phyloP scores from a whole-genome alignment of 495 filamentous ascomycete genomes.

The Tuber borchii region DNA sequence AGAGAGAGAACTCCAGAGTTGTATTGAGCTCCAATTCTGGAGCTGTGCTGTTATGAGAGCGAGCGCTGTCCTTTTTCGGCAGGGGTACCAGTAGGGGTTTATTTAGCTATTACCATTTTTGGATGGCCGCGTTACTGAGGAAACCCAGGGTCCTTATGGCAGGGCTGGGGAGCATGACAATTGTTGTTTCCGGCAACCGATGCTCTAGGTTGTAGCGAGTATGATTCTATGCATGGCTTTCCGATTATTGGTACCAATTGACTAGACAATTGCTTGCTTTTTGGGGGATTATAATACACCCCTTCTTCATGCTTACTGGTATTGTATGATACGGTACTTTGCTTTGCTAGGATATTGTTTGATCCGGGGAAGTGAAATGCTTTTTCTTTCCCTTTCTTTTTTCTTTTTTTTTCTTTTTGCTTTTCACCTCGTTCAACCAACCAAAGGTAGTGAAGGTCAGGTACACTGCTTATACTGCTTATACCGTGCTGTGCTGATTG shows the following conservation, averaged over 20 bases:
- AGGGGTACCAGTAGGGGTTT: not conserved
- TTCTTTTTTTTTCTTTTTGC: not conserved
- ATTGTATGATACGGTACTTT: not conserved
- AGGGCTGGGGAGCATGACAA: no score
- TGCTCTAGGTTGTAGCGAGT: not conserved
- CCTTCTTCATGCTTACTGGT: not conserved
- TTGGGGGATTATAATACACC: not conserved
- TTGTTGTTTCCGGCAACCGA: not conserved
- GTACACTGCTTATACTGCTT: not conserved
- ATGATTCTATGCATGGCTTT: not conserved
- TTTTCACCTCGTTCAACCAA: not conserved
- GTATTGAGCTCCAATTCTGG: not conserved
- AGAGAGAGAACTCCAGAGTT: not conserved
- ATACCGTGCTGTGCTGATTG: not conserved
- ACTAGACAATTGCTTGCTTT: not conserved
- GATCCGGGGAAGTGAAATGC: not conserved
- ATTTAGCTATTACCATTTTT: not conserved
- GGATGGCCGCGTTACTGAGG: slow-evolving; percentile 1
- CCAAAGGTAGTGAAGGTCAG: not conserved
- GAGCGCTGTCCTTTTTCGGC: not conserved
- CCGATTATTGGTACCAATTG: not conserved
- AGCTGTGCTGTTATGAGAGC: not conserved
- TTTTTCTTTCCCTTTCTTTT: not conserved
- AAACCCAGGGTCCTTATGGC: not conserved
- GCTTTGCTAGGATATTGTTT: not conserved